A percentile compares a stretch with the other conserved stretches of the same genome.
These are phyloP conservation scores for Pythium aphanidermatum DNA, from an alignment of 352 stramenopile species.

Conservation along the genomic window DNA sequence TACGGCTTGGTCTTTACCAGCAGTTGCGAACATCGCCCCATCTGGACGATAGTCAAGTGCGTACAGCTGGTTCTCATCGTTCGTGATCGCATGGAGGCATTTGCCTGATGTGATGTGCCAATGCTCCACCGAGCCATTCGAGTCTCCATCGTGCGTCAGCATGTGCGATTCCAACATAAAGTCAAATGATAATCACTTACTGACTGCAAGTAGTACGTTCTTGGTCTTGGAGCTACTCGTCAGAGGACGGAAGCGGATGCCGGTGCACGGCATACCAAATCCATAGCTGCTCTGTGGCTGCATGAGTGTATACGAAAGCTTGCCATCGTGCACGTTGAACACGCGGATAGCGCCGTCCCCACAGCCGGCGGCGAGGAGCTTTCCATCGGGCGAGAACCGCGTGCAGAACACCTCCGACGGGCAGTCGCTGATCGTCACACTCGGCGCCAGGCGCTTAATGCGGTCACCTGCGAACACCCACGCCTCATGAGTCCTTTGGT, in stretches of 20 bases:
- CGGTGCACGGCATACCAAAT: constrained; percentile 80
- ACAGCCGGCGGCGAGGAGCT: constrained; percentile 76
- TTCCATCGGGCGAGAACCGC: constrained; percentile 79
- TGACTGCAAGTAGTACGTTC: constrained; percentile 87
- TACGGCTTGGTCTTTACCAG: constrained; percentile 85
- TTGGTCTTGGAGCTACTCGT: constrained; percentile 84
- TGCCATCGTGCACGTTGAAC: constrained; percentile 75
- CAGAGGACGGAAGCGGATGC: constrained; percentile 77
- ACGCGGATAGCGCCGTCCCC: constrained; percentile 83
- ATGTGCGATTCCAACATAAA: no score
- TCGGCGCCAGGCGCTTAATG: constrained; percentile 69
- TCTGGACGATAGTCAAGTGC: constrained; percentile 85
- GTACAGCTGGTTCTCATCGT: constrained; percentile 87
- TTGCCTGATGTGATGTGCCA: constrained; percentile 92
- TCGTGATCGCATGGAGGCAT: constrained; percentile 87
- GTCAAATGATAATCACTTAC: no score
- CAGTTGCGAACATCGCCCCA: constrained; percentile 82
- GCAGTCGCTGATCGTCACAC: constrained; percentile 83
- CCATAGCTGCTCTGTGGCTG: constrained; percentile 56
- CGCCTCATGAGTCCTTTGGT: no score
- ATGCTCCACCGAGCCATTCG: constrained; percentile 85
- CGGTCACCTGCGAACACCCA: constrained; percentile 11
- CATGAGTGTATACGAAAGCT: constrained; percentile 81
- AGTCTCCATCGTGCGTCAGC: no score
- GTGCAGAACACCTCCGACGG: constrained; percentile 87